Conservation (phyloP, 1,284 basidiomycete genomes). For the Golubevia pallescens region DNA sequence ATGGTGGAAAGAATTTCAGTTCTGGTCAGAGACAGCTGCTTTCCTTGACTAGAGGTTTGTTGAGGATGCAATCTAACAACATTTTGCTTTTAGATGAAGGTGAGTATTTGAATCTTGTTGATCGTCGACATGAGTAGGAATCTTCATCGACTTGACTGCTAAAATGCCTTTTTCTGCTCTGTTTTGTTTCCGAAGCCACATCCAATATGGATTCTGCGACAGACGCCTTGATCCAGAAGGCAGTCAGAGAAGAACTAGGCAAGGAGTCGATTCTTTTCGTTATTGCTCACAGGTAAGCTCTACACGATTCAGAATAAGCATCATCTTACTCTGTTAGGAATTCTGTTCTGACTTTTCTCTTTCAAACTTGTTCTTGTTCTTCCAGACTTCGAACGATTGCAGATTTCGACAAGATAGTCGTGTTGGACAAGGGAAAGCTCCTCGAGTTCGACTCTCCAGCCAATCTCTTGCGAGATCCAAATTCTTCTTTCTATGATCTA, state of each 20-base stretch:
- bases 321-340: too few species aligned
- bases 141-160: too few species aligned
- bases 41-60: conserved; percentile 60
- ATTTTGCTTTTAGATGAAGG: conserved; percentile 62
- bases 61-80: conserved; percentile 58
- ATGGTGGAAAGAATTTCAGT: conserved; percentile 61
- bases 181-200: too few species aligned
- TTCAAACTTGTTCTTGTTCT: background rate
- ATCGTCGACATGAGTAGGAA: too few species aligned
- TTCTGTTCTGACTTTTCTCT: too few species aligned
- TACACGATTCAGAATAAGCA: too few species aligned
- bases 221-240: conserved; percentile 56
- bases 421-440: conserved; percentile 53
- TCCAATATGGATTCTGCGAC: conserved; percentile 55
- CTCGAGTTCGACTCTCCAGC: conserved; percentile 47
- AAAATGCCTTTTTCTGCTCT: too few species aligned
- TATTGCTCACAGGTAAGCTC: conserved; percentile 38
- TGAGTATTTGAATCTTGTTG: too few species aligned
- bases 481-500: conserved; percentile 7
- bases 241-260: conserved; percentile 55
- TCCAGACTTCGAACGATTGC: conserved; percentile 52
- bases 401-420: conserved; percentile 58
- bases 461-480: conserved; percentile 24
- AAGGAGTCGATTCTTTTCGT: conserved; percentile 48
- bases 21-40: conserved; percentile 63